Evolutionary conservation across 1,284 basidiomycete species (phyloP).

Genomic region (Cystobasidium pallidum): DNA sequence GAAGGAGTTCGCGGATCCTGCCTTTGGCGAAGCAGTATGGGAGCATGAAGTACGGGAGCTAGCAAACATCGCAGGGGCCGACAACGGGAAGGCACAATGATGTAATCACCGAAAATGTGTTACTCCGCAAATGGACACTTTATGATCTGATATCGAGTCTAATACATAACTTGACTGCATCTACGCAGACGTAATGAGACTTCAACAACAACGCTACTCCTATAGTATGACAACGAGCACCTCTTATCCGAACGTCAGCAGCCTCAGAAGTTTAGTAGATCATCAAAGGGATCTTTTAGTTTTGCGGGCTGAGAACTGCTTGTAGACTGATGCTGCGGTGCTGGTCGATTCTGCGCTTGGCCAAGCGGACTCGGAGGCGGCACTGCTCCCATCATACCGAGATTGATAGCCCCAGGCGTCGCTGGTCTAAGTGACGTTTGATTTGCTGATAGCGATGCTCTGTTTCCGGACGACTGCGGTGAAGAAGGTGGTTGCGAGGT

Average conservation of each 20-base stretch:
- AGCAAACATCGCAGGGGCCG: neutral
- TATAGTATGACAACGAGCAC: neutral
- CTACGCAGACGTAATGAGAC: neutral
- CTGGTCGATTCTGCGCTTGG: neutral
- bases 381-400: constrained; percentile 41
- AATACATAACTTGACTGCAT: neutral
- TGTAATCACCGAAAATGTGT: neutral
- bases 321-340: neutral
- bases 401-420: constrained; percentile 43
- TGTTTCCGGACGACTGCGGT: constrained; percentile 7
- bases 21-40: constrained; percentile 28
- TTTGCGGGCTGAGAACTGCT: neutral
- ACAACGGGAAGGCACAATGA: constrained; percentile 3
- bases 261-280: constrained; percentile 28
- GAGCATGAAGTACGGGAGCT: constrained; percentile 1
- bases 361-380: constrained; percentile 24
- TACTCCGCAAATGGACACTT: neutral
- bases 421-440: constrained; percentile 4
- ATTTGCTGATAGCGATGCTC: neutral
- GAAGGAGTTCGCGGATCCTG: constrained; percentile 21
- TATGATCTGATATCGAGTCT: neutral
- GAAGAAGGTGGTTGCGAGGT: neutral
- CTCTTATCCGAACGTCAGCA: neutral
- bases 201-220: neutral
- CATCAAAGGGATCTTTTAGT: constrained; percentile 44